phyloP scores from a whole-genome alignment of 2,329 filamentous ascomycete species.

The Alternaria gaisen region DNA sequence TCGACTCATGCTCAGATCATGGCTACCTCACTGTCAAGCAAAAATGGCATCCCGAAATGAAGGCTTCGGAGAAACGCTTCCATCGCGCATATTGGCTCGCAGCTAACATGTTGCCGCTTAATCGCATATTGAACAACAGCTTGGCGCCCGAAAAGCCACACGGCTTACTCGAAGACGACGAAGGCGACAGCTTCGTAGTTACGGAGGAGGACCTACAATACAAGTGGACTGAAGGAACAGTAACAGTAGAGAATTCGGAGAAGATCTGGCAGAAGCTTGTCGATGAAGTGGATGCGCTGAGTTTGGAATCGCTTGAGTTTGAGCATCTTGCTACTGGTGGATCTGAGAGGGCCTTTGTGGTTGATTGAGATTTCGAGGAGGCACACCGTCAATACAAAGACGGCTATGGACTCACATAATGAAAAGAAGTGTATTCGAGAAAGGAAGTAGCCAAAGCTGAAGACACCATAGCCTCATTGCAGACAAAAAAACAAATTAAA shows the following conservation, averaged over 20 bases:
- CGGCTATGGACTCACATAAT: neutral
- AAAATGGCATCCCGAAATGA: conserved; percentile 27
- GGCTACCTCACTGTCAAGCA: conserved; percentile 16
- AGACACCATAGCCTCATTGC: neutral
- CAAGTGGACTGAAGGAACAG: conserved; percentile 9
- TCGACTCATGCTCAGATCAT: neutral
- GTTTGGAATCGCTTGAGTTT: neutral
- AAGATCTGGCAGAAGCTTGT: conserved; percentile 14
- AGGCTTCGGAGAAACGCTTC: conserved; percentile 32
- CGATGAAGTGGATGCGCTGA: neutral
- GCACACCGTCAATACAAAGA: neutral
- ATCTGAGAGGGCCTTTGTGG: neutral
- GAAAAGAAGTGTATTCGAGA: neutral
- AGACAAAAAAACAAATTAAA: neutral
- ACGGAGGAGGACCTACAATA: conserved; percentile 16
- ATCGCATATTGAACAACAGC: conserved; percentile 23
- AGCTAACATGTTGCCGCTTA: conserved; percentile 27
- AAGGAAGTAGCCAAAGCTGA: neutral
- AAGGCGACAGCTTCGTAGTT: conserved; percentile 10
- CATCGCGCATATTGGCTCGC: conserved; percentile 43
- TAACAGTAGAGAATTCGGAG: neutral
- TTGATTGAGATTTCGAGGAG: neutral
- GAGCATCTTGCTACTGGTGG: conserved; percentile 12
- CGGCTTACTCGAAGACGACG: conserved; percentile 13
- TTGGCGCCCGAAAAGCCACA: conserved; percentile 2